Base-by-base conservation (phyloP, 2,329 filamentous ascomycete species). In the Sporothrix pseudoabietina region DNA sequence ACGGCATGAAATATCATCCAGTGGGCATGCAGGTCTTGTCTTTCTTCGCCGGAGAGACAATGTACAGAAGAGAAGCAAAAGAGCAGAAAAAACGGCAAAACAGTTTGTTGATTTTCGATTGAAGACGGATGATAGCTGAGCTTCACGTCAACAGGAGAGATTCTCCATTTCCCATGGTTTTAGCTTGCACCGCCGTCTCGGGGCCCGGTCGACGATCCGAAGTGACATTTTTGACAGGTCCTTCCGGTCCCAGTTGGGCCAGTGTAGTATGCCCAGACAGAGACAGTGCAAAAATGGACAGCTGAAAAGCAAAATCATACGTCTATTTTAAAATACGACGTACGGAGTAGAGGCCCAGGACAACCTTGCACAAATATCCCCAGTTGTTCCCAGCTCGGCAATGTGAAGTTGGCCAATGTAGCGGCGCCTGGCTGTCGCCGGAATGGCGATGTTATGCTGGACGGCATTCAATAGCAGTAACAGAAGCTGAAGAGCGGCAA, bases 301-400 rank as follows among this genome's bases (percentile, higher is more conserved):
- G 55, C 55, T 57, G 55, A 57, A 32, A 57, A 16, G 55, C 26
- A 32, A 57, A 57, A 16, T 57, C 55, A 57, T 57, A 30, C 55
- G 55, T 57, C 26, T 32, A 16, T 57, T 57, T 32, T 22, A 8
- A 3, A 12, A 14, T 49, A 16, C 5, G 35, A 26, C 26, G 26
- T 26, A 26, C n/a, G n/a, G n/a, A n/a, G n/a, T n/a, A n/a, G 49
- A 19, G 52, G 55, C 4, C 12, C 26, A 26, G 55, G 26, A 32
- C 7, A 22, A 19, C 3, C 16, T 22, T 54, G 41, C 41, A 14
- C 41, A 54, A 54, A 54, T 6, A n/a, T 54, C 14, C 44, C 10
- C 14, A 35, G 35, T 35, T 8, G 35, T 35, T 5, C 41, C 41
- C 41, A 44, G 9, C 41, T 44, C 41, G 12, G 12, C 41, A 44